A percentile compares a stretch with the other conserved stretches of the same genome.
Evolutionary conservation across 352 stramenopile species (phyloP).

Genomic region (Hyaloperonospora arabidopsidis): DNA sequence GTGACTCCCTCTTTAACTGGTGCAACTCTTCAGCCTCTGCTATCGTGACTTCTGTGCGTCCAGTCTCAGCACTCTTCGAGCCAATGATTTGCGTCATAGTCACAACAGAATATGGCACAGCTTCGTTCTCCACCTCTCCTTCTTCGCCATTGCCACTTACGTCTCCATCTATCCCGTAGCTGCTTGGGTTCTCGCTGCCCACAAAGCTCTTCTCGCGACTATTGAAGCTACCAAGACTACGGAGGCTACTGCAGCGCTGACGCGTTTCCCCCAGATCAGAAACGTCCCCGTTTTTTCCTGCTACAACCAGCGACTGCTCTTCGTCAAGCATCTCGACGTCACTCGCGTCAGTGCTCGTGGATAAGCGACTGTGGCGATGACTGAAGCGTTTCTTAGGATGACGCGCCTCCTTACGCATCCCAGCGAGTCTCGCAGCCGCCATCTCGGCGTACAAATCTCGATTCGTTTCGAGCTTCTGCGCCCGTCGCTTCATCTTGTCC

Average conservation of each 20-base stretch:
- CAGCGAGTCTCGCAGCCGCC: conserved; percentile 44
- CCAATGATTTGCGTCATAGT: neutral
- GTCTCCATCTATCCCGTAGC: conserved; percentile 5
- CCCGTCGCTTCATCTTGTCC: conserved; percentile 41
- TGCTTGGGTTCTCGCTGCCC: conserved; percentile 21
- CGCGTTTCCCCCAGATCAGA: conserved; percentile 14
- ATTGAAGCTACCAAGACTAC: conserved; percentile 20
- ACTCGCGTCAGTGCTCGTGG: conserved; percentile 17
- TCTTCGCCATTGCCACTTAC: conserved; percentile 16
- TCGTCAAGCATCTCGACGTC: conserved; percentile 24
- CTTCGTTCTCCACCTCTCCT: conserved; percentile 13
- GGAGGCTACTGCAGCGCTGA: conserved; percentile 17
- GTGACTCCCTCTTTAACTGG: conserved; percentile 30
- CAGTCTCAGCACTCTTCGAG: conserved; percentile 16
- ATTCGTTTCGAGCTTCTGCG: conserved; percentile 68
- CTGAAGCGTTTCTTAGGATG: conserved; percentile 34
- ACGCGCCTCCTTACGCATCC: conserved; percentile 61
- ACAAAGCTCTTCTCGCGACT: conserved; percentile 29
- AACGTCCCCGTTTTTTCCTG: conserved; percentile 13
- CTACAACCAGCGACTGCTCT: conserved; percentile 19
- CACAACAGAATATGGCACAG: neutral
- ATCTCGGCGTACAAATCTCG: conserved; percentile 66
- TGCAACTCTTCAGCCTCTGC: conserved; percentile 26
- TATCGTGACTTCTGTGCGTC: conserved; percentile 1
- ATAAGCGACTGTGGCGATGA: conserved; percentile 14